Conservation (phyloP, 75 land plant genomes). For the Picea glauca region DNA sequence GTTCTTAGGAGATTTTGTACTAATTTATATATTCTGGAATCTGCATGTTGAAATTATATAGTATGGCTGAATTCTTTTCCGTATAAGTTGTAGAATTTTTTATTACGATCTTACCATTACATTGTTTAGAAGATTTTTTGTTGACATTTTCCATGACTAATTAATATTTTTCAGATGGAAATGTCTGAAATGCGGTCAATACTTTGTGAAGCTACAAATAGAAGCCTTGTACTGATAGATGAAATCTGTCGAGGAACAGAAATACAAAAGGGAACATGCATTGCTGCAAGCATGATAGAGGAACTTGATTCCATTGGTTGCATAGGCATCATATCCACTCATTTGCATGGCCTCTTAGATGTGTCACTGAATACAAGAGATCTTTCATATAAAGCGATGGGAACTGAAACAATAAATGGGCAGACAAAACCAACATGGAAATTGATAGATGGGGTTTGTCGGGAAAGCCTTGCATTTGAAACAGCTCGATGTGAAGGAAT, state of each 20-base stretch:
- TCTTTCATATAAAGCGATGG: slow-evolving; percentile 77
- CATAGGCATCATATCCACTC: slow-evolving; percentile 89
- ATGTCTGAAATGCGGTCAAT: slow-evolving; percentile 91
- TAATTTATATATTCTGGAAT: not conserved
- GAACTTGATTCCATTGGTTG: slow-evolving; percentile 76
- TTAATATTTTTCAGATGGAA: slow-evolving; percentile 54
- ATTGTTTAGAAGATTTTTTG: too few relatives aligned
- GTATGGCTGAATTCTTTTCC: not conserved
- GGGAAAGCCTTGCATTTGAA: slow-evolving; percentile 97
- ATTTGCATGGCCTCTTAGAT: slow-evolving; percentile 85
- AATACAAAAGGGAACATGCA: slow-evolving; percentile 90
- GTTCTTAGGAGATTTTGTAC: not conserved
- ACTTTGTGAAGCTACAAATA: slow-evolving; percentile 40
- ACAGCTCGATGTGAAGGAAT: slow-evolving; percentile 88
- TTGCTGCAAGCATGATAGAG: slow-evolving; percentile 91
- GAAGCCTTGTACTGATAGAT: slow-evolving; percentile 84
- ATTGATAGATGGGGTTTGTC: slow-evolving; percentile 78
- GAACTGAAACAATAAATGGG: slow-evolving; percentile 49
- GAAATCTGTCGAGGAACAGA: slow-evolving; percentile 97
- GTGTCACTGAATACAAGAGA: slow-evolving; percentile 57
- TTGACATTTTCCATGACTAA: too few relatives aligned
- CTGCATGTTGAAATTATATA: not conserved
- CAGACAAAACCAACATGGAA: slow-evolving; percentile 78
- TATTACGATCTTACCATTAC: too few relatives aligned
- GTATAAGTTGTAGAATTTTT: too few relatives aligned